Evolutionary conservation across 2,329 filamentous ascomycete genomes (phyloP).

Genomic region (Dryadomyces sulphureus): DNA sequence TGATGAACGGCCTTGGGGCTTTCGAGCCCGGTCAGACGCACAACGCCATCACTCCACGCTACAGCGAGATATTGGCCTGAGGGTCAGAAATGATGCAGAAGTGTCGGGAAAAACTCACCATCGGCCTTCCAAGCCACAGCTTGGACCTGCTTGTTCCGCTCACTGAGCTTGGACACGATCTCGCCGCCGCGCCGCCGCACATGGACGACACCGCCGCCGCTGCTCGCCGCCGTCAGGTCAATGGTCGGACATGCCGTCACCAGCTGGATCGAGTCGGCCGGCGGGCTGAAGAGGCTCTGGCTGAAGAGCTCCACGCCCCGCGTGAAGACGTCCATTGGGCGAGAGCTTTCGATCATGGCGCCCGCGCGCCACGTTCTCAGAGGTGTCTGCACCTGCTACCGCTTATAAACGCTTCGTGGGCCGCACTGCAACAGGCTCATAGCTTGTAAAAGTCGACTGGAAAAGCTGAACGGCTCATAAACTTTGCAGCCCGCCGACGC

Average conservation of each 20-base stretch:
- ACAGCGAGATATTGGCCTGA: constrained; percentile 64
- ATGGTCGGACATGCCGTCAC: constrained; percentile 71
- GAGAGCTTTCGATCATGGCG: background rate
- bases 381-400: background rate
- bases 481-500: constrained; percentile 2
- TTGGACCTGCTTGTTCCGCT: constrained; percentile 26
- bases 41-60: constrained; percentile 67
- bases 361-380: background rate
- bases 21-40: constrained; percentile 65
- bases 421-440: background rate
- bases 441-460: background rate
- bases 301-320: constrained; percentile 29
- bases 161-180: constrained; percentile 32
- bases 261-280: constrained; percentile 38
- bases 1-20: constrained; percentile 70
- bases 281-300: constrained; percentile 39
- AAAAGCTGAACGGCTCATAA: background rate
- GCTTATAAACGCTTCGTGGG: background rate
- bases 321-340: background rate
- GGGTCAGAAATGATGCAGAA: background rate
- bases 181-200: constrained; percentile 72
- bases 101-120: constrained; percentile 28
- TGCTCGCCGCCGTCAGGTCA: constrained; percentile 65
- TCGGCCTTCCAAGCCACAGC: constrained; percentile 52
- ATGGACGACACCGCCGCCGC: constrained; percentile 47